Percentiles rank a stretch among this genome's conserved stretches.
phyloP scores from a whole-genome alignment of 805 yeast species.

The Cyberlindnera mississippiensis region DNA sequence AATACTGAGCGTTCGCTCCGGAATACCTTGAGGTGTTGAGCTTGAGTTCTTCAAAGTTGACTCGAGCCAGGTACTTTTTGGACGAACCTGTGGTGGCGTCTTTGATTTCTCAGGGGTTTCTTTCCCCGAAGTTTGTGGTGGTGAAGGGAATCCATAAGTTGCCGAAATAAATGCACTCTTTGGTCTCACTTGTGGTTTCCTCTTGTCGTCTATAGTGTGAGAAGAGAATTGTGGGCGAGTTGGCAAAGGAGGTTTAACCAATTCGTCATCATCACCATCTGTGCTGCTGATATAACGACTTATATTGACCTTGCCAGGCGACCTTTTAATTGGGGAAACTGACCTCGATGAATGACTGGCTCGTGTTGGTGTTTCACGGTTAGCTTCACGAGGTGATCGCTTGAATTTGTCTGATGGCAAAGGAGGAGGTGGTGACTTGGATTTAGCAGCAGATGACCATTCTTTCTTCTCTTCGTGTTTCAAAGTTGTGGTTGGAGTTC shows the following conservation, averaged over 20 bases:
- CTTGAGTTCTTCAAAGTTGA: conserved; percentile 4
- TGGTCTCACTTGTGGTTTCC: conserved; percentile 6
- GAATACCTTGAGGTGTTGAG: conserved; percentile 5
- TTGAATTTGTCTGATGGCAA: conserved; percentile 2
- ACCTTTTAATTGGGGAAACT: conserved; percentile 16
- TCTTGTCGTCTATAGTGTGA: not conserved
- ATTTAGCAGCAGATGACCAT: conserved; percentile 10
- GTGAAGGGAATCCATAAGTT: not conserved
- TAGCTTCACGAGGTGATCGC: conserved; percentile 15
- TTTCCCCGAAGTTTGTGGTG: not conserved
- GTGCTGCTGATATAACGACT: not conserved
- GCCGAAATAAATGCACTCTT: conserved; percentile 3
- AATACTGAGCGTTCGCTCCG: not conserved
- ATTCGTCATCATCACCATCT: not conserved
- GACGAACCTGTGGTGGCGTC: conserved; percentile 8
- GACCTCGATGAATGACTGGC: not conserved
- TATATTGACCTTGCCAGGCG: conserved; percentile 20
- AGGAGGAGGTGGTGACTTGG: conserved; percentile 9
- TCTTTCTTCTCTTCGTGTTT: not conserved
- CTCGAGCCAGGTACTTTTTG: conserved; percentile 15
- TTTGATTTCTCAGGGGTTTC: not conserved
- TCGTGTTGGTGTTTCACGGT: conserved; percentile 1
- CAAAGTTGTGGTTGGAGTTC: conserved; percentile 2
- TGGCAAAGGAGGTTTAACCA: conserved; percentile 6
- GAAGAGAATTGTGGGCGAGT: conserved; percentile 4